Conservation (phyloP, 208 protist species). For the Leishmania turanica region DNA sequence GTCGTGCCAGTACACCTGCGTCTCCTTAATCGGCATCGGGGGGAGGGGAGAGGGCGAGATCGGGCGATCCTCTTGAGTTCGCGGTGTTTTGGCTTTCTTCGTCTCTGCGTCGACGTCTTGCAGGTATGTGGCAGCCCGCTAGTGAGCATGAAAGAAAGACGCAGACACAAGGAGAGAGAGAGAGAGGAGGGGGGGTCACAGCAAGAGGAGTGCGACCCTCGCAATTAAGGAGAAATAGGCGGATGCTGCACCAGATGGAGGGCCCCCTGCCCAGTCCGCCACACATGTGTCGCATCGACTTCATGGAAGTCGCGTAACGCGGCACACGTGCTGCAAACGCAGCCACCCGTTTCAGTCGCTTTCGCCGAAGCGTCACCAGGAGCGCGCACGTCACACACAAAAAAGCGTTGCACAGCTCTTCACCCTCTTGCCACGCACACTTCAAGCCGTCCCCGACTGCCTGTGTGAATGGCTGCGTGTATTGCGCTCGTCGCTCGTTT, state of each 20-base stretch:
- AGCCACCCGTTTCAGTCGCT: background rate
- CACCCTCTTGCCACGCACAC: background rate
- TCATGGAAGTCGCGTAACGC: background rate
- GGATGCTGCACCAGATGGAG: background rate
- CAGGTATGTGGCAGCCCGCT: background rate
- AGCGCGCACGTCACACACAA: background rate
- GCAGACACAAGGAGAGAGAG: background rate
- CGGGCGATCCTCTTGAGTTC: background rate
- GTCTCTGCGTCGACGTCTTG: background rate
- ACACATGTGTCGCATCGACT: background rate
- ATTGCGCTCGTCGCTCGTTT: background rate
- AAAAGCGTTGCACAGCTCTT: background rate
- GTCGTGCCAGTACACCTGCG: slow-evolving; percentile 37
- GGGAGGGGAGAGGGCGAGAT: background rate
- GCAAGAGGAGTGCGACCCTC: background rate
- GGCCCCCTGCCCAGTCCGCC: background rate
- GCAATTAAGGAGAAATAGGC: background rate
- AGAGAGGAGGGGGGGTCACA: background rate
- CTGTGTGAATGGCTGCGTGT: background rate
- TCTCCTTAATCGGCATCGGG: slow-evolving; percentile 23
- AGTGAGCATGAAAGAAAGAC: background rate
- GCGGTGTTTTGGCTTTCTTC: background rate
- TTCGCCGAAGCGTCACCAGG: background rate
- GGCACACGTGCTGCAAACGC: background rate
- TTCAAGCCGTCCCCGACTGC: background rate